phyloP scores from a whole-genome alignment of 306 rosid species.

The Dalbergia cultrata region DNA sequence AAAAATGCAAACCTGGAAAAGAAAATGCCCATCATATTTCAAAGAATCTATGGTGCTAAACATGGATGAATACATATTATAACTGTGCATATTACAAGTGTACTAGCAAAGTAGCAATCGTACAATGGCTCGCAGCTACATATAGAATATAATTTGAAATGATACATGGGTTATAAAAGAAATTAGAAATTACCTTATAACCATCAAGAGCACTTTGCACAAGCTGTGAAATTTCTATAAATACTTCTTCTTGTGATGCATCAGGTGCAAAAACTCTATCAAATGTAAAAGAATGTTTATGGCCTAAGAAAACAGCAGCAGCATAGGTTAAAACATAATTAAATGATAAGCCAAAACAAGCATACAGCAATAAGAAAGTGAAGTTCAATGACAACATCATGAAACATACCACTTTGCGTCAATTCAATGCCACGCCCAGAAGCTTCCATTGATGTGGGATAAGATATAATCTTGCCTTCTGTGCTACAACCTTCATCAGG shows the following conservation, averaged over 20 bases:
- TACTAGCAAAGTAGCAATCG: background rate
- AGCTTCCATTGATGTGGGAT: constrained; percentile 88
- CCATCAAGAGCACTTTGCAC: too few relatives aligned
- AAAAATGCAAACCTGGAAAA: constrained; percentile 91
- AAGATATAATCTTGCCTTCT: constrained; percentile 76
- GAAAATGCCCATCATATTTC: constrained; percentile 42
- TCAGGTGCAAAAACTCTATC: constrained; percentile 94
- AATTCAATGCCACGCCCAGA: constrained; percentile 88
- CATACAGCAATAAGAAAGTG: constrained; percentile 27
- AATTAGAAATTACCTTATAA: constrained; percentile 77
- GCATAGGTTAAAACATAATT: constrained; percentile 37
- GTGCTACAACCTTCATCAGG: constrained; percentile 72
- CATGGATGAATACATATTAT: constrained; percentile 6
- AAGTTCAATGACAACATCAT: constrained; percentile 14
- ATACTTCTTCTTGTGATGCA: constrained; percentile 81
- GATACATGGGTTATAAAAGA: constrained; percentile 17
- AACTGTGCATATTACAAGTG: constrained; percentile 14
- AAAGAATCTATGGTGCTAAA: constrained; percentile 17
- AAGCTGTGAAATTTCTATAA: constrained; percentile 93
- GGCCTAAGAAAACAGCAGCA: constrained; percentile 62
- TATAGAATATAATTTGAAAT: constrained; percentile 36
- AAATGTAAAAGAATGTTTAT: constrained; percentile 84
- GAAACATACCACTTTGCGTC: constrained; percentile 70
- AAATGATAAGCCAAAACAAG: constrained; percentile 28
- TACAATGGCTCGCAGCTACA: background rate